Conservation (phyloP, 768 basidiomycete genomes). For the Sutorius australiensis region DNA sequence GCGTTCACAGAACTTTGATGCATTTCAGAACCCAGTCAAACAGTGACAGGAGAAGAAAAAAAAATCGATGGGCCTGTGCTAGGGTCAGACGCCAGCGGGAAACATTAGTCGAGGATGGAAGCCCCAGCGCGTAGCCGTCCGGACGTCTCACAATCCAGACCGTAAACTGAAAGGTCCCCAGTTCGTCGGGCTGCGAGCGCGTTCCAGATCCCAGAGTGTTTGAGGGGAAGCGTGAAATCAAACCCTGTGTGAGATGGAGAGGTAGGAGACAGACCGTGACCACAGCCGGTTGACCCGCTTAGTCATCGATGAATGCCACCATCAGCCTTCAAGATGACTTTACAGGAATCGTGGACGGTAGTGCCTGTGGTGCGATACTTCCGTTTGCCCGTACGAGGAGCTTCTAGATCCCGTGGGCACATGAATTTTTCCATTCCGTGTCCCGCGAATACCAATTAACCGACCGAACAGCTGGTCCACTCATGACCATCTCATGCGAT, state of each 20-base stretch:
- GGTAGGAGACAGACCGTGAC: background rate
- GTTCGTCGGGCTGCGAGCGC: background rate
- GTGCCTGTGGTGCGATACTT: constrained; percentile 1
- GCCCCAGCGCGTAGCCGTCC: background rate
- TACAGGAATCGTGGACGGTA: constrained; percentile 5
- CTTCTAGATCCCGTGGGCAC: constrained; percentile 2
- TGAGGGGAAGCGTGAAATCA: background rate
- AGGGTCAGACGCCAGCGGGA: background rate
- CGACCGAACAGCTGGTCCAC: background rate
- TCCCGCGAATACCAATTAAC: constrained; percentile 10
- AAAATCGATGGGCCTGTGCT: background rate
- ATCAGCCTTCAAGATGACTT: constrained; percentile 15
- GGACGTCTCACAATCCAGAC: background rate
- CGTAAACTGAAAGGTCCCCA: background rate
- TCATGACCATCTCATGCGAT: background rate
- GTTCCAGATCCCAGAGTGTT: background rate
- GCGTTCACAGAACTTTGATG: background rate
- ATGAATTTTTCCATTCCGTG: constrained; percentile 13
- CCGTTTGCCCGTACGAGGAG: background rate
- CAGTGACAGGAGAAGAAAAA: background rate
- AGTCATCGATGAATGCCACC: constrained; percentile 15
- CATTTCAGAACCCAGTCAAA: constrained; percentile 7
- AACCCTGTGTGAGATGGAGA: background rate
- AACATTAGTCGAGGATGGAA: constrained; percentile 9
- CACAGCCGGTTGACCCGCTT: constrained; percentile 9